Evolutionary conservation across 1,284 basidiomycete species (phyloP).

Genomic region (Sporisorium exsertum): DNA sequence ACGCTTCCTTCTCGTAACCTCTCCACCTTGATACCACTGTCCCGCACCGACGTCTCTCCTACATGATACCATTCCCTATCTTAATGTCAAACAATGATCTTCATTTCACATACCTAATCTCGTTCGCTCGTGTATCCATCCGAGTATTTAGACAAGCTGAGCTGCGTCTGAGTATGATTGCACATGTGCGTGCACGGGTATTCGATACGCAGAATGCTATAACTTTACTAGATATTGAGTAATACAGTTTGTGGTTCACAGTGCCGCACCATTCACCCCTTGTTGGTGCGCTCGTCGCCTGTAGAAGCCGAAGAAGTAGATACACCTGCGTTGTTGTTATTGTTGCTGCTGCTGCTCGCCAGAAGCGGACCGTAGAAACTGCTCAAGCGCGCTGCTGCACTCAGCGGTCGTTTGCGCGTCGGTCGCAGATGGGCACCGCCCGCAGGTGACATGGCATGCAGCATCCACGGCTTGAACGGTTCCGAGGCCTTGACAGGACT

Average conservation of each 20-base stretch:
- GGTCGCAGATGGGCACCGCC: conserved; percentile 31
- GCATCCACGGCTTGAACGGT: conserved; percentile 44
- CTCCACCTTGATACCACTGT: conserved; percentile 8
- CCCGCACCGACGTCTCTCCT: background rate
- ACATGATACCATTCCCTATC: conserved; percentile 5
- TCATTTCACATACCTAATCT: background rate
- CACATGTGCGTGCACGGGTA: background rate
- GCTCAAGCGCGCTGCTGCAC: conserved; percentile 52
- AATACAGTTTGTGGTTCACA: too few species aligned
- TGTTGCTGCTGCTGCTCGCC: conserved; percentile 1
- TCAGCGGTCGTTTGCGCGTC: conserved; percentile 44
- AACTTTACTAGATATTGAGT: too few species aligned
- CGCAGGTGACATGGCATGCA: conserved; percentile 41
- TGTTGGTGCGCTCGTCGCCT: background rate
- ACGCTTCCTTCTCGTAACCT: background rate
- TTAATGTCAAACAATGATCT: background rate
- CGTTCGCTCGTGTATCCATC: too few species aligned
- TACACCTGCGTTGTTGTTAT: background rate
- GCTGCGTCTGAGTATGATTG: background rate
- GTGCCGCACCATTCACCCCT: background rate
- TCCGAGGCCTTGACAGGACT: conserved; percentile 27
- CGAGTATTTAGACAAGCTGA: too few species aligned
- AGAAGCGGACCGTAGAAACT: conserved; percentile 50
- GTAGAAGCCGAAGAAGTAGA: background rate
- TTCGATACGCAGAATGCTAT: too few species aligned